Evolutionary conservation across 148 eudicot species (phyloP), one percentile per base, ranked within the genome.

Genomic region (Vaccinium darrowii): DNA sequence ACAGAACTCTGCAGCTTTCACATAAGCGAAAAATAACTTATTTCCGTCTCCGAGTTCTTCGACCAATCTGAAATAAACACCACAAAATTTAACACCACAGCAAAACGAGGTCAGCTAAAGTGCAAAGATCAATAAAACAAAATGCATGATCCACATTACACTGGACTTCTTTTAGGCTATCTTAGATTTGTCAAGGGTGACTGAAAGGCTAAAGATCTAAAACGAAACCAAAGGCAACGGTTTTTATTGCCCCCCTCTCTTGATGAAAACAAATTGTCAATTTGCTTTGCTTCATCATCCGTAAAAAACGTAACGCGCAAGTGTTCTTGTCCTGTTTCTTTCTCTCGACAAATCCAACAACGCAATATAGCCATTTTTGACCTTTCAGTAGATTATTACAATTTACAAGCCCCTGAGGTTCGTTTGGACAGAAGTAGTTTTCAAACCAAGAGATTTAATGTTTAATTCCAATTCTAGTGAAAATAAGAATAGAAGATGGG

Each of bases 41-140:
- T 82, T 87, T 90, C 43, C 86, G 85, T 67, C 92, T 90, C 83
- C 93, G 92, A 81, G 88, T 91, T 86, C 93, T 88, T 21, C 80
- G 79, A 21, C 88, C 91, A 78, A 88, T 83, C 94, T 92, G 90
- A 83, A 85, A 90, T 49, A 12, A 60, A 76, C n/a, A 86, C 2
- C 52, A 7, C 60, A 36, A 5, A 80, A 72, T 25, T 11, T 18
- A 52, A 15, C 67, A 9, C 19, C 3, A 23, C 10, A 9, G 25
- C 18, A 15, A 27, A 51, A 53, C 80, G 3, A 33, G 21, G 69
- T 3, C 79, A 54, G 71, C 73, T 43, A 43, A 3, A 57, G 58
- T 2, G 25, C 15, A 36, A 69, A 33, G 50, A 19, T 33, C 63
- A 73, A 18, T 58, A 65, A 39, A 76, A 81, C 74, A 39, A 27